Evolutionary conservation across 805 yeast genomes (phyloP), one percentile per base, ranked within the genome.

Genomic region (Candida endomychidarum): DNA sequence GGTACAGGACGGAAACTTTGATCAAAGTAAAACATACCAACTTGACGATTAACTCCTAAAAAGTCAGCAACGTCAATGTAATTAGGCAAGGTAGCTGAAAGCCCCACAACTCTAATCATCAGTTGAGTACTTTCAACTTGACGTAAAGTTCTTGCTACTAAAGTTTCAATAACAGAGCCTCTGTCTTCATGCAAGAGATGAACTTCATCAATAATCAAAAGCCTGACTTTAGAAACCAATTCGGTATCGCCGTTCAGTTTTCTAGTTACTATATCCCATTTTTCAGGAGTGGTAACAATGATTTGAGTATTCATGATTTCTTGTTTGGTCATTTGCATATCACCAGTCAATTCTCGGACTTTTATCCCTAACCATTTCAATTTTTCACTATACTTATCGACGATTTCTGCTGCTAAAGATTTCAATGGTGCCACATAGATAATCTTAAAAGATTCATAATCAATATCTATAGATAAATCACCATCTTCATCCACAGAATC

Each of bases 261-360:
- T 56, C 98, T 77, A 0, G 99, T 91, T 2, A 93, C 96, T 2
- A 93, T 97, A 65, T 93, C 98, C 98, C 98, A 91, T 55, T 90
- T 91, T 57, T 93, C 99, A 0, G 98, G 98, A 0, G 99, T 91
- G 0, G 96, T 86, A 1, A 91, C 95, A 34, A 91, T 67, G 8
- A 91, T 64, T 52, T 91, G 96, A 0, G 96, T 84, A 32, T 77
- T 80, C 5, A 76, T 61, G 21, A 91, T 82, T 56, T 91, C 95
- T 43, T 75, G 79, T 51, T 78, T 82, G 3, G 90, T 82, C 44
- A 91, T 63, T 40, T 81, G 80, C 24, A 88, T 77, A 54, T 91
- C 99, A 56, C 98, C 99, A 1, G 97, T 88, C 40, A 91, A 69
- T 62, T 91, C 99, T 32, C 93, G 64, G 0, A 91, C 98, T 46